Evolutionary conservation across 2,329 filamentous ascomycete genomes (phyloP).

Genomic region (Penicillium sp.): DNA sequence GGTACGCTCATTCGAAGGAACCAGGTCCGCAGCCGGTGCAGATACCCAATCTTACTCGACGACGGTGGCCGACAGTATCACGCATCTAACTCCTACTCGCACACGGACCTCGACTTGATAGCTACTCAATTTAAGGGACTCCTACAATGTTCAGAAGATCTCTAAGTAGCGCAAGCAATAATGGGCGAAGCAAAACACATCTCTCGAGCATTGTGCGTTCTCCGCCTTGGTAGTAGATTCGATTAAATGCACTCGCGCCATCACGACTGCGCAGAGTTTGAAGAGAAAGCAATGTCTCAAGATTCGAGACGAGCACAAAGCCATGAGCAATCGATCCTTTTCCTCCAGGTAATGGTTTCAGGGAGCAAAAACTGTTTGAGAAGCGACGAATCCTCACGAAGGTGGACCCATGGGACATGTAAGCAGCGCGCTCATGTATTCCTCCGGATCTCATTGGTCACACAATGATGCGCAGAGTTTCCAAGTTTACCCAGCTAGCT

Average conservation of each 20-base stretch:
- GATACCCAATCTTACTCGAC: too few species aligned
- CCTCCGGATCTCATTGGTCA: conserved; percentile 7
- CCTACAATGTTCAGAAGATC: too few species aligned
- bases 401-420: conserved; percentile 9
- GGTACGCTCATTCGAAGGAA: too few species aligned
- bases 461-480: conserved; percentile 5
- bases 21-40: too few species aligned
- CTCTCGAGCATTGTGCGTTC: background rate
- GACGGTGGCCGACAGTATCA: too few species aligned
- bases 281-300: conserved; percentile 5
- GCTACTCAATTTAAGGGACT: too few species aligned
- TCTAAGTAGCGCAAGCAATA: background rate
- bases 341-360: conserved; percentile 6
- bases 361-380: background rate
- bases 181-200: background rate
- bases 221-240: conserved; percentile 3
- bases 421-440: conserved; percentile 9
- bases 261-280: conserved; percentile 1
- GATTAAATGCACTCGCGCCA: conserved; percentile 4
- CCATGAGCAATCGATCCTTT: background rate
- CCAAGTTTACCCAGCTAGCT: conserved; percentile 4
- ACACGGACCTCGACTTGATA: too few species aligned
- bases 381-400: background rate
- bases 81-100: too few species aligned
- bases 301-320: conserved; percentile 1